Evolutionary conservation across 2,329 filamentous ascomycete genomes (phyloP).

Genomic region (Nigrospora sphaerica): DNA sequence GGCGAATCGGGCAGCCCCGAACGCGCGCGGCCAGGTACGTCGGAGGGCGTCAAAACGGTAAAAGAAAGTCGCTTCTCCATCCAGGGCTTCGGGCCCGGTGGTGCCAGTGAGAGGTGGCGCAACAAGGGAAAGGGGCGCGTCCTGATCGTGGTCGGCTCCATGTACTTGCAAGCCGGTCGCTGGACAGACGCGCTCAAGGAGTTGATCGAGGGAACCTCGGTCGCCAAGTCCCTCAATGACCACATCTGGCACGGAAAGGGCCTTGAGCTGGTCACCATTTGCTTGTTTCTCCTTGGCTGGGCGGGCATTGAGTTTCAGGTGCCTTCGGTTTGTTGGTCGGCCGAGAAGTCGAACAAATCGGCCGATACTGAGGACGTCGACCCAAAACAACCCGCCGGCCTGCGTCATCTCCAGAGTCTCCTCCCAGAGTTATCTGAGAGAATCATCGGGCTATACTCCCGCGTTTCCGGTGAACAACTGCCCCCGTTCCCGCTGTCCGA

Average conservation of each 20-base stretch:
- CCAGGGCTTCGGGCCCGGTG: slow-evolving; percentile 65
- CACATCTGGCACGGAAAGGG: slow-evolving; percentile 98
- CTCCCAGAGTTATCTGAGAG: slow-evolving; percentile 70
- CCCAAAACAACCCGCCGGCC: slow-evolving; percentile 40
- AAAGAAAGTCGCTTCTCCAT: slow-evolving; percentile 55
- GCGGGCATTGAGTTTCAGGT: slow-evolving; percentile 76
- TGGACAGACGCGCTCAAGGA: slow-evolving; percentile 86
- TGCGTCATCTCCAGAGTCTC: slow-evolving; percentile 48
- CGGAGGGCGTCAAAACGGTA: slow-evolving; percentile 39
- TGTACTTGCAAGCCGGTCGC: slow-evolving; percentile 82
- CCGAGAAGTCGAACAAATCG: slow-evolving; percentile 33
- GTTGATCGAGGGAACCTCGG: slow-evolving; percentile 70
- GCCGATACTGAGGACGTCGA: slow-evolving; percentile 31
- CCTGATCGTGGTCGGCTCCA: slow-evolving; percentile 71
- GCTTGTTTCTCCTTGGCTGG: slow-evolving; percentile 79
- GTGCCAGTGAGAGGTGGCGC: slow-evolving; percentile 68
- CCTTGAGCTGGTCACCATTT: slow-evolving; percentile 78
- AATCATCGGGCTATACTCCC: slow-evolving; percentile 66
- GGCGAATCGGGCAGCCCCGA: slow-evolving; percentile 35
- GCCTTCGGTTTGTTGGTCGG: slow-evolving; percentile 47
- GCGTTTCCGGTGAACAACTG: slow-evolving; percentile 62
- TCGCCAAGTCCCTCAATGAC: slow-evolving; percentile 75
- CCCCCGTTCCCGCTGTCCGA: slow-evolving; percentile 68
- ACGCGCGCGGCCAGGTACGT: slow-evolving; percentile 28
- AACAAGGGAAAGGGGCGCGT: slow-evolving; percentile 76